Conservation (phyloP, 371 early-diverging fungal species). For the Mortierella sp. region DNA sequence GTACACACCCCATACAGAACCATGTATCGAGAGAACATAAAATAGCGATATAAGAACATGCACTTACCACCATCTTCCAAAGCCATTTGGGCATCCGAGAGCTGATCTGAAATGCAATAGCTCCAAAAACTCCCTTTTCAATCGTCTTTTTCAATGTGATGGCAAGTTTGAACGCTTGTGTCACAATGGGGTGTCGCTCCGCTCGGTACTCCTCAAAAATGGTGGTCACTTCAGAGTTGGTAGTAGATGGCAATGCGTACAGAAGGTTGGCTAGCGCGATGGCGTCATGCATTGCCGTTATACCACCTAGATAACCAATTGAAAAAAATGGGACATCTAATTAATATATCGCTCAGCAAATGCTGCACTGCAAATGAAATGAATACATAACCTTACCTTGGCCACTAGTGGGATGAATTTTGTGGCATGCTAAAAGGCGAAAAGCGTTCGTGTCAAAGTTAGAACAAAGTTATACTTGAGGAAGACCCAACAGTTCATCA, state of each 20-base stretch:
- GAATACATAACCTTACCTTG: neutral
- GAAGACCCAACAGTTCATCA: too few relatives aligned
- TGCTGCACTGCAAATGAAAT: neutral
- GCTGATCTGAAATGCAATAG: neutral
- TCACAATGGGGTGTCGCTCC: neutral
- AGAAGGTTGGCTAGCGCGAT: neutral
- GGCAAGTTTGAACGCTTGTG: neutral
- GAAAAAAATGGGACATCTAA: neutral
- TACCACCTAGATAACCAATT: neutral
- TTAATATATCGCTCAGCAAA: neutral
- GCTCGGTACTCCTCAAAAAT: neutral
- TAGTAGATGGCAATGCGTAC: neutral
- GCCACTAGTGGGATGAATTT: neutral
- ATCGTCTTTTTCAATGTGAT: neutral
- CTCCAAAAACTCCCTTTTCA: neutral
- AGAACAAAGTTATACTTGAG: too few relatives aligned
- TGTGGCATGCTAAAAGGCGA: neutral
- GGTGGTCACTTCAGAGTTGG: neutral
- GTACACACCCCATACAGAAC: neutral
- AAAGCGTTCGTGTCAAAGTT: too few relatives aligned
- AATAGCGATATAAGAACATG: neutral
- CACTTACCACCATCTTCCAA: neutral
- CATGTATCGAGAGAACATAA: too few relatives aligned
- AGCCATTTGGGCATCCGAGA: neutral
- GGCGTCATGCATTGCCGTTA: conserved; percentile 3